Percentiles rank a stretch among this genome's conserved stretches.
phyloP scores from a whole-genome alignment of 2,329 filamentous ascomycete genomes.

The Diplodia mutila region DNA sequence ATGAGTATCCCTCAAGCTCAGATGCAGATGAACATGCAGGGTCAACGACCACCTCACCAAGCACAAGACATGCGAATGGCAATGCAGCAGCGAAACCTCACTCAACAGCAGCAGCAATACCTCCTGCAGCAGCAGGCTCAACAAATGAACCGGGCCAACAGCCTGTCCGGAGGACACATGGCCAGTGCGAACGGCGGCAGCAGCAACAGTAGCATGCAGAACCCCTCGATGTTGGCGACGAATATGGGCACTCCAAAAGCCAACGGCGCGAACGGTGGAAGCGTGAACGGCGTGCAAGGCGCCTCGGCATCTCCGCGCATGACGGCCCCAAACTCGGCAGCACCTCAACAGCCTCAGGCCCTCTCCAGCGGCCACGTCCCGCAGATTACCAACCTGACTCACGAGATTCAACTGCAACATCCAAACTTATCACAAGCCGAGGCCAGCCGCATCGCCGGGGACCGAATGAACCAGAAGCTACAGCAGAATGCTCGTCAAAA shows the following conservation, averaged over 20 bases:
- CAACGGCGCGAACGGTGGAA: conserved; percentile 9
- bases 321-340: not conserved
- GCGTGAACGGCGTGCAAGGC: conserved; percentile 23
- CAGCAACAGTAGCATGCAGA: conserved; percentile 16
- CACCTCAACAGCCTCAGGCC: conserved; percentile 22
- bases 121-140: conserved; percentile 28
- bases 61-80: conserved; percentile 43
- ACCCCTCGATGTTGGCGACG: conserved; percentile 8
- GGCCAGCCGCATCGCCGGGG: conserved; percentile 18
- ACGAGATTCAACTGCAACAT: conserved; percentile 22
- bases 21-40: conserved; percentile 63
- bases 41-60: conserved; percentile 57
- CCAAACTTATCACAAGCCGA: conserved; percentile 14
- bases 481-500: conserved; percentile 18
- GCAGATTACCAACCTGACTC: conserved; percentile 21
- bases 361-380: conserved; percentile 26
- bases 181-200: not conserved
- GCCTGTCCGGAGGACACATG: conserved; percentile 13
- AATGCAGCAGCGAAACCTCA: conserved; percentile 38
- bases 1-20: conserved; percentile 70
- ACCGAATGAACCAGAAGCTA: conserved; percentile 22
- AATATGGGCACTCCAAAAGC: conserved; percentile 15
- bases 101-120: conserved; percentile 32
- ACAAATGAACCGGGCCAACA: conserved; percentile 22
- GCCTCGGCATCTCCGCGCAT: conserved; percentile 21